Conservation (phyloP, 139 green algal genomes). For the Chlorella ohadii region DNA sequence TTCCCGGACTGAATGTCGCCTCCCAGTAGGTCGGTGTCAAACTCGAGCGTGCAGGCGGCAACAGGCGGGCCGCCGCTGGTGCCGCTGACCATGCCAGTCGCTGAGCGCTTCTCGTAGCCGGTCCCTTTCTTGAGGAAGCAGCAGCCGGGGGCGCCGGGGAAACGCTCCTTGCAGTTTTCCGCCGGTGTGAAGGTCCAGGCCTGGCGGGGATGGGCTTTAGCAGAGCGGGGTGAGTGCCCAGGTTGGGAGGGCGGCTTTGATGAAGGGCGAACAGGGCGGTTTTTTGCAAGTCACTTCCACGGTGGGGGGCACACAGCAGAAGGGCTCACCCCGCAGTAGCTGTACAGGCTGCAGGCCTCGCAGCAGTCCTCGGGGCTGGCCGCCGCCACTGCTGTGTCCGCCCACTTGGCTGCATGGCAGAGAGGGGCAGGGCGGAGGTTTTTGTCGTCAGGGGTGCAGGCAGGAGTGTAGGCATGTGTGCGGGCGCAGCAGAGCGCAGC, state of each 20-base stretch:
- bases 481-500: no score
- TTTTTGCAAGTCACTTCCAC: no score
- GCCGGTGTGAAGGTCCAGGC: conserved; percentile 13
- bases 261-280: no score
- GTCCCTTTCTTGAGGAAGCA: conserved; percentile 26
- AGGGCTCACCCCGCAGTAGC: neutral
- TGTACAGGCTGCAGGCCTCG: conserved; percentile 18
- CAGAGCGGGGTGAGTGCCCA: no score
- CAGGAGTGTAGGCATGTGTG: no score
- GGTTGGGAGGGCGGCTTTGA: no score
- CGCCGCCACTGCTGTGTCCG: conserved; percentile 15
- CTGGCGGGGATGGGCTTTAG: neutral
- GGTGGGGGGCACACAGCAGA: no score
- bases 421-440: no score
- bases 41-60: conserved; percentile 6
- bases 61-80: neutral
- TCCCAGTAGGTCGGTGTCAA: neutral
- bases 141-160: conserved; percentile 6
- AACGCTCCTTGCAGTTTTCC: conserved; percentile 10
- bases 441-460: neutral
- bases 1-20: neutral
- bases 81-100: conserved; percentile 14
- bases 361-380: conserved; percentile 16
- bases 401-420: conserved; percentile 21
- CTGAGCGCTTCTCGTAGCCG: neutral